Conservation (phyloP, 805 yeast genomes). For the Jamesozyma jinghongensis region DNA sequence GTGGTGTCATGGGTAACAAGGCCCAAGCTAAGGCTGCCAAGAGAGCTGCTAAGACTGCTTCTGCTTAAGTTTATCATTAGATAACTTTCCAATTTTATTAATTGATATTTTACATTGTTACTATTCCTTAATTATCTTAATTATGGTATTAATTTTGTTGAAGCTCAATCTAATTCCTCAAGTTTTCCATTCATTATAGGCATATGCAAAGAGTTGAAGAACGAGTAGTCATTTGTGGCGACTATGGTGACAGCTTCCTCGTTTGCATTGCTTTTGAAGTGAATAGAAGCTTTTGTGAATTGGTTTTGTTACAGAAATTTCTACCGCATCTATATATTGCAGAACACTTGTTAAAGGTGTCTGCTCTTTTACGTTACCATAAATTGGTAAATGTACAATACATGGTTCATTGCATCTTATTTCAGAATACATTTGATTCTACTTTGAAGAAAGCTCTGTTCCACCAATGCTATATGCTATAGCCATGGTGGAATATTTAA, state of each 20-base stretch:
- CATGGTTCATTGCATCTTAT: too few relatives aligned
- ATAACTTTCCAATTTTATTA: background rate
- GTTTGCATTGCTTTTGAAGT: constrained; percentile 1
- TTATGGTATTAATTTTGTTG: constrained; percentile 8
- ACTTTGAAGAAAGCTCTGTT: too few relatives aligned
- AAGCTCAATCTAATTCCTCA: constrained; percentile 3
- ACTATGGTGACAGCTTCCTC: background rate
- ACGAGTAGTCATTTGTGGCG: background rate
- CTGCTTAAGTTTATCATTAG: constrained; percentile 20
- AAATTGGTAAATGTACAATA: too few relatives aligned
- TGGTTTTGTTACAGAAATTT: constrained; percentile 4
- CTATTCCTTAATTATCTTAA: background rate
- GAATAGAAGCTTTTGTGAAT: background rate
- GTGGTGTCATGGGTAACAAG: constrained; percentile 96
- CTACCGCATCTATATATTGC: too few relatives aligned
- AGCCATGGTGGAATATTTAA: too few relatives aligned
- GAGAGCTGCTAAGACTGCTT: constrained; percentile 55
- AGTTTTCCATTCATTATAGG: constrained; percentile 6
- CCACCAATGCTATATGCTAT: too few relatives aligned
- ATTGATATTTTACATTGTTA: background rate
- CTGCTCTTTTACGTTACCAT: too few relatives aligned
- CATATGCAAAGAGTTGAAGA: background rate
- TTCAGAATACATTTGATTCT: background rate
- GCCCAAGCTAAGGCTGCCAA: constrained; percentile 78
- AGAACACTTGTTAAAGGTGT: too few relatives aligned